Evolutionary conservation across 2,329 filamentous ascomycete genomes (phyloP).

Genomic region (Fusarium austroafricanum): DNA sequence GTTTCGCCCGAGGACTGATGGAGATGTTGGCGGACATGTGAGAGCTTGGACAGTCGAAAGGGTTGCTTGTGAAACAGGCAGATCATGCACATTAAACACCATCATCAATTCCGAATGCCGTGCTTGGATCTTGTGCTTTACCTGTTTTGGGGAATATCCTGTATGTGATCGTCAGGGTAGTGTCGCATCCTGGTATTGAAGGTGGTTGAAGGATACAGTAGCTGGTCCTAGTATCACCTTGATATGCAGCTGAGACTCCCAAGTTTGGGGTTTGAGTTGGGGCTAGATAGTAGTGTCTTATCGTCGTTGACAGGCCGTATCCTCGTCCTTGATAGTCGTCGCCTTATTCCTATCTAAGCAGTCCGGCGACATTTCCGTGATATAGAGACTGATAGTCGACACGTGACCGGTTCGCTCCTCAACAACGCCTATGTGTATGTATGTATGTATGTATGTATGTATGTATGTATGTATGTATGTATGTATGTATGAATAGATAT

Average conservation of each 20-base stretch:
- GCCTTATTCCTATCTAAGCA: slow-evolving; percentile 32
- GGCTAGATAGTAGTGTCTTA: neutral
- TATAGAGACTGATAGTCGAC: neutral
- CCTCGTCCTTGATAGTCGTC: neutral
- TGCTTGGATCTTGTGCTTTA: slow-evolving; percentile 12
- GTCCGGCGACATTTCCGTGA: slow-evolving; percentile 24
- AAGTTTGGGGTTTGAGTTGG: slow-evolving; percentile 5
- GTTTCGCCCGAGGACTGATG: slow-evolving; percentile 11
- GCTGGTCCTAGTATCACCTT: slow-evolving; percentile 1
- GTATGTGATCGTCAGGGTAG: slow-evolving; percentile 32
- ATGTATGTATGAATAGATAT: neutral
- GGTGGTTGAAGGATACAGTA: neutral
- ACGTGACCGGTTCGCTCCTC: slow-evolving; percentile 18
- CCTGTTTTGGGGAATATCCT: slow-evolving; percentile 29
- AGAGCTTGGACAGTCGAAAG: slow-evolving; percentile 2
- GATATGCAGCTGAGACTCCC: neutral
- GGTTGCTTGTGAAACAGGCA: slow-evolving; percentile 20
- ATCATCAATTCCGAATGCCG: slow-evolving; percentile 10
- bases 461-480: no score
- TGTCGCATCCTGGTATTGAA: slow-evolving; percentile 2
- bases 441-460: neutral
- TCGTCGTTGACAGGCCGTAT: neutral
- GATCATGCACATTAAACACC: slow-evolving; percentile 11
- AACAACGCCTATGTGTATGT: slow-evolving; percentile 7
- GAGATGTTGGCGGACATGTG: slow-evolving; percentile 2